Percentiles rank a stretch among this genome's conserved stretches.
Conservation (phyloP, 2,329 filamentous ascomycete species). For the Alternaria consortialis region DNA sequence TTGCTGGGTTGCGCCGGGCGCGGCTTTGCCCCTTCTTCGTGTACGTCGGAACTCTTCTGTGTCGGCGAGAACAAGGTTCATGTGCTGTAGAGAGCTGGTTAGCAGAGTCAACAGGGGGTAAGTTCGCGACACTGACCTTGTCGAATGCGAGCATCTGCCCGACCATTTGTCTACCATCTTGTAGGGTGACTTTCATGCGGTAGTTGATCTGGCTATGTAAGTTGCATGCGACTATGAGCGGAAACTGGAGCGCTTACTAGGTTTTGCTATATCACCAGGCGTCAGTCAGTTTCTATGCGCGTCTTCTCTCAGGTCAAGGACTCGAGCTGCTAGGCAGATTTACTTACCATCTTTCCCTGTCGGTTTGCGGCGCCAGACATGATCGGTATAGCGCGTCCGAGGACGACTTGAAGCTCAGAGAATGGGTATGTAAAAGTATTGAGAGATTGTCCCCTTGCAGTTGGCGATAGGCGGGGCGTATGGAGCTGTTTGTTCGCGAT, state of each 20-base stretch:
- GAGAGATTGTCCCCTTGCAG: slow-evolving; percentile 25
- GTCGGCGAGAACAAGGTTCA: slow-evolving; percentile 98
- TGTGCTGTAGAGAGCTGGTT: slow-evolving; percentile 70
- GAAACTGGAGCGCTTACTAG: slow-evolving; percentile 61
- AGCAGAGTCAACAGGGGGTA: slow-evolving; percentile 13
- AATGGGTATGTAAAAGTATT: slow-evolving; percentile 6
- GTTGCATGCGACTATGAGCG: slow-evolving; percentile 22
- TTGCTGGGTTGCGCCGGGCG: slow-evolving; percentile 68
- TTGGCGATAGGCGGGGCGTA: slow-evolving; percentile 32
- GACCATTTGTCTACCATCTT: slow-evolving; percentile 94
- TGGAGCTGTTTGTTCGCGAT: slow-evolving; percentile 34
- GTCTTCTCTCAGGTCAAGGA: slow-evolving; percentile 52
- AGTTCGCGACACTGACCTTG: slow-evolving; percentile 68
- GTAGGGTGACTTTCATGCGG: slow-evolving; percentile 96
- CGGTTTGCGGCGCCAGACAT: slow-evolving; percentile 72
- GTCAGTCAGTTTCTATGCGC: slow-evolving; percentile 57
- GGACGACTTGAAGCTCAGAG: slow-evolving; percentile 49
- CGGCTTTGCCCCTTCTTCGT: slow-evolving; percentile 67
- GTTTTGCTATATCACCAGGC: slow-evolving; percentile 65
- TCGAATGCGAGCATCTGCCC: slow-evolving; percentile 99
- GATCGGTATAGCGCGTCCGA: slow-evolving; percentile 51
- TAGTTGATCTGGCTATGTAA: slow-evolving; percentile 84
- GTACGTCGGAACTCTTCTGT: slow-evolving; percentile 70
- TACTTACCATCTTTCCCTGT: slow-evolving; percentile 98
- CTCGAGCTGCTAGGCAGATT: slow-evolving; percentile 47